Evolutionary conservation across 2,329 filamentous ascomycete species (phyloP).

Genomic region (Epichloe gansuensis): DNA sequence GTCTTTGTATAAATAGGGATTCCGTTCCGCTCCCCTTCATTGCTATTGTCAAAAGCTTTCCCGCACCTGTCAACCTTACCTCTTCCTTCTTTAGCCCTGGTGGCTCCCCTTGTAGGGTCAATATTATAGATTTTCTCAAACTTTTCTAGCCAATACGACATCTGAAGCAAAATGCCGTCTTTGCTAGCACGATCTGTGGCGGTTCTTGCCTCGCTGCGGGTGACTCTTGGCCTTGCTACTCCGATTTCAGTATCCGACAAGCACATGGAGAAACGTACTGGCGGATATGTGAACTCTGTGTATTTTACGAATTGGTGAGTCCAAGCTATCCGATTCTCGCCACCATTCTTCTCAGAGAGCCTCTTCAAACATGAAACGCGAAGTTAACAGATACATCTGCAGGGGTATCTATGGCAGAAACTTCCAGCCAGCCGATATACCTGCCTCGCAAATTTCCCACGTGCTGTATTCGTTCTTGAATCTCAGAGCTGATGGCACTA

Average conservation of each 20-base stretch:
- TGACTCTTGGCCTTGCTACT: conserved; percentile 11
- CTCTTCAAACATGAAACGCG: not conserved
- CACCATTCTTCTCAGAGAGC: not conserved
- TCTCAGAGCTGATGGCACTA: conserved; percentile 56
- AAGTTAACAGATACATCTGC: not conserved
- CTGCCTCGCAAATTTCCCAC: conserved; percentile 59
- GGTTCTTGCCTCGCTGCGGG: conserved; percentile 15
- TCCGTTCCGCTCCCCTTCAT: not conserved
- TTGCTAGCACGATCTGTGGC: conserved; percentile 15
- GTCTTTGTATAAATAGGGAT: not conserved
- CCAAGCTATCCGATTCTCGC: not conserved
- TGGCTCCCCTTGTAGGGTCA: not conserved
- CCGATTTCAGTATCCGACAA: conserved; percentile 7
- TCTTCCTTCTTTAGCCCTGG: not conserved
- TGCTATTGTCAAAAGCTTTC: not conserved
- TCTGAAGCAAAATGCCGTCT: conserved; percentile 14
- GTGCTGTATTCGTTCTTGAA: conserved; percentile 77
- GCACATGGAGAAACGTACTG: conserved; percentile 11
- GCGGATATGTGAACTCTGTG: conserved; percentile 25
- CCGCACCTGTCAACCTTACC: not conserved
- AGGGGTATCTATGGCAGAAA: conserved; percentile 66
- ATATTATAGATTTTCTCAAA: too few species aligned
- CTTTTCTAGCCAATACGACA: not conserved
- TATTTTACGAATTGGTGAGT: conserved; percentile 39
- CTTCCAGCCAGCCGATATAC: conserved; percentile 60